Evolutionary conservation across 164 flowering plant genomes (phyloP), one percentile per base, ranked within the genome.

Genomic region (Annona cherimola): DNA sequence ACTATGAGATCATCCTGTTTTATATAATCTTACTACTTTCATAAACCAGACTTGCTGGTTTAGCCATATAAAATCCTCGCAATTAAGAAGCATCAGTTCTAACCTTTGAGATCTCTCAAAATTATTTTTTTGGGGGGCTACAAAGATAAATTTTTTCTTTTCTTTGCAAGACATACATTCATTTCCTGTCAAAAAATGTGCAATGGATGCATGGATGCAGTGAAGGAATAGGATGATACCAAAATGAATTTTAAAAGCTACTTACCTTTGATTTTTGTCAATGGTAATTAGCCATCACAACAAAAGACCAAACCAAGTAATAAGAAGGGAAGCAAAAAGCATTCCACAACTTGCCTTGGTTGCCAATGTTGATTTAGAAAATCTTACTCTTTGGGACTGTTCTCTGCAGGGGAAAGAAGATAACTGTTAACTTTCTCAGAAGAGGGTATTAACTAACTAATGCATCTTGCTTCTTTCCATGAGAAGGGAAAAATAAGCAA

Each of bases 311-410:
- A 71, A 68, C 61, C 81, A 76, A 45, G 76, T 63, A 20, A 81
- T 11, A 39, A 81, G 3, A 46, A 86, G 66, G 6, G 75, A 75
- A 5, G 78, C n/a, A 45, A 83, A 74, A 50, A 79, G 40, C 20
- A 67, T 78, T 74, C 66, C 70, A 67, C 79, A 73, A 66, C 79
- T 74, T 63, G 69, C 44, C 35, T 2, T 65, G 11, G 72, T 45
- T 20, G 70, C 7, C 16, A 82, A 65, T 61, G 80, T 59, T 61
- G 89, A 84, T 55, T 78, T 76, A 18, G 94, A 87, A 76, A 85
- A 91, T 4, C 74, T 74, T 44, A 86, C 79, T 76, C 89, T 84
- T 16, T 74, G 91, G 66, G 83, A 78, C 76, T 89, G 94, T 41
- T 83, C 86, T 67, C 97, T 91, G 89, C 75, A 79, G 57, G 61